Evolutionary conservation across 1,139 yeast species (phyloP).

Genomic region (Candida labiduridarum): DNA sequence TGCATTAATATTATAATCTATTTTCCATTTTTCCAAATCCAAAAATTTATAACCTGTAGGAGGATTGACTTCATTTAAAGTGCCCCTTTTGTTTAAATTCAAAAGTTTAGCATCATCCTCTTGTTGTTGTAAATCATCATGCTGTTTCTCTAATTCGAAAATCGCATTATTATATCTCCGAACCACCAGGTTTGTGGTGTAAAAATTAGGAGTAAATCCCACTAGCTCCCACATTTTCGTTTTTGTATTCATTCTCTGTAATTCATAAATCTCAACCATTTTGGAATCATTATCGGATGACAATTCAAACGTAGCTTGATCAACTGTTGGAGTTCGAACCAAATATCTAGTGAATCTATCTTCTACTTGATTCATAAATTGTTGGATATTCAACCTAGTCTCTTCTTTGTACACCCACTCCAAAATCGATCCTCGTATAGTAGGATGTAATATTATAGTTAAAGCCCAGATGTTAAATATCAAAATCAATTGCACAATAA

Average conservation of each 20-base stretch:
- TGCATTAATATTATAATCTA: slow-evolving; percentile 57
- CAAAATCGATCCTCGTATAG: slow-evolving; percentile 45
- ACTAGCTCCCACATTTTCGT: slow-evolving; percentile 61
- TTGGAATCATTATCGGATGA: slow-evolving; percentile 9
- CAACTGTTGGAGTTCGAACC: slow-evolving; percentile 2
- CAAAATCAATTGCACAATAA: slow-evolving; percentile 34
- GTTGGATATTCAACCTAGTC: slow-evolving; percentile 53
- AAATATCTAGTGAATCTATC: slow-evolving; percentile 20
- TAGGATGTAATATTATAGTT: slow-evolving; percentile 57
- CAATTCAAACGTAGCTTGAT: slow-evolving; percentile 8
- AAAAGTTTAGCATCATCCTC: slow-evolving; percentile 5
- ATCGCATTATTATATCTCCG: slow-evolving; percentile 21
- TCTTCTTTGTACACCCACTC: slow-evolving; percentile 58
- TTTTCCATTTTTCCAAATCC: slow-evolving; percentile 47
- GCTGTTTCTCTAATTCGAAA: slow-evolving; percentile 14
- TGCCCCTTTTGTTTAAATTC: slow-evolving; percentile 18
- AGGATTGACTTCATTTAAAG: slow-evolving; percentile 44
- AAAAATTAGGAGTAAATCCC: slow-evolving; percentile 60
- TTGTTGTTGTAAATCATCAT: slow-evolving; percentile 16
- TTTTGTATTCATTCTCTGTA: slow-evolving; percentile 56
- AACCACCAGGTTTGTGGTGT: slow-evolving; percentile 42
- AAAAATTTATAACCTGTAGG: slow-evolving; percentile 62
- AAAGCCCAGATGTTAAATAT: slow-evolving; percentile 54
- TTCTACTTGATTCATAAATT: slow-evolving; percentile 51
- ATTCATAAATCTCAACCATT: slow-evolving; percentile 65